A percentile compares a stretch with the other conserved stretches of the same genome.
phyloP scores from a whole-genome alignment of 768 basidiomycete species.

The Scleroderma citrinum region DNA sequence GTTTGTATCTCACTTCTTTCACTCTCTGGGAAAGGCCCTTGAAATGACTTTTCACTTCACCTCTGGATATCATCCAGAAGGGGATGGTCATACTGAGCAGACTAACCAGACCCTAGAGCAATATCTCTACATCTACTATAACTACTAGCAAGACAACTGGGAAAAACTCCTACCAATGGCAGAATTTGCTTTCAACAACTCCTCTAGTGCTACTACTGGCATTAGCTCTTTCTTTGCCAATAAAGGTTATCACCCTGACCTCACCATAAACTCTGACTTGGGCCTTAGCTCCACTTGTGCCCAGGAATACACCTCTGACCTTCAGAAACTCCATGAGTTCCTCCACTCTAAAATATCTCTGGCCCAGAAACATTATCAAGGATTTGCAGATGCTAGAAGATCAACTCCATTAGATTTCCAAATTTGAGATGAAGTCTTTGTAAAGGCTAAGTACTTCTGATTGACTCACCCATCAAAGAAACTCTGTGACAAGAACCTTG shows the following conservation, averaged over 20 bases:
- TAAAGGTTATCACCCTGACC: conserved; percentile 22
- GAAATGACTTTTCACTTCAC: conserved; percentile 20
- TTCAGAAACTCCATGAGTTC: no score
- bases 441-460: no score
- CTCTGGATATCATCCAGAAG: conserved; percentile 8
- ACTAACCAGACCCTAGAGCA: conserved; percentile 16
- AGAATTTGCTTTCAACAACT: conserved; percentile 30
- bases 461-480: no score
- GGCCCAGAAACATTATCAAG: no score
- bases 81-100: conserved; percentile 15
- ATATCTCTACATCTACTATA: conserved; percentile 24
- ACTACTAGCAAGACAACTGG: conserved; percentile 31
- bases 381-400: no score
- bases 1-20: conserved; percentile 32
- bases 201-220: conserved; percentile 17
- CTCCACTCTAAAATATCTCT: no score
- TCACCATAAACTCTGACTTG: no score
- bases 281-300: conserved; percentile 12
- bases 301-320: conserved; percentile 13
- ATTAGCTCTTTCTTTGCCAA: conserved; percentile 28
- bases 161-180: conserved; percentile 23
- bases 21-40: conserved; percentile 20
- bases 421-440: no score
- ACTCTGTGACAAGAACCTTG: no score
- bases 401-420: no score